Evolutionary conservation across 192 early-diverging fungal species (phyloP), one percentile per base, ranked within the genome.

Genomic region (Backusella westeae): DNA sequence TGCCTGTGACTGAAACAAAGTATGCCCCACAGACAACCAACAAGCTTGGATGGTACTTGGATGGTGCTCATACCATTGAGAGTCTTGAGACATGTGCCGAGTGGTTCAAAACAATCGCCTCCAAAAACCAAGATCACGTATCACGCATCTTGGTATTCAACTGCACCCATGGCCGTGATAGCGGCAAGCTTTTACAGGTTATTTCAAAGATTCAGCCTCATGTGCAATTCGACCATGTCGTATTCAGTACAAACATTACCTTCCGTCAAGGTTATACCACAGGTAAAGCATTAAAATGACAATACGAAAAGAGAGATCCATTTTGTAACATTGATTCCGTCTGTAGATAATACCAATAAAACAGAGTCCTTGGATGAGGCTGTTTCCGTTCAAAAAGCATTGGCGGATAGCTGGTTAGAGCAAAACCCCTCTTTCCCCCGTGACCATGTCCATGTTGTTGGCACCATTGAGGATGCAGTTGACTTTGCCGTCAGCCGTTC

Each of bases 1-100:
- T 93, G 44, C 12, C 38, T n/a, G 44, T 77, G 8, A 39, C 68
- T 46, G 67, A 78, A 10, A 83, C 82, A 6, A 83, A 83, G 26
- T 80, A 80, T 46, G 77, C 74, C 2, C 39, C 66, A 29, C 34
- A 72, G 15, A 52, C 39, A 21, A 15, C 46, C 8, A 36, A 52
- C 26, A 76, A 83, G 4, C 78, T 93, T 2, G 87, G 69, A 1
- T 98, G 94, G 93, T 92, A 89, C 81, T 83, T 97, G 67, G 98
- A 99, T 82, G 98, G 98, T 38, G 98, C 98, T 1, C 98, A 99
- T 78, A 99, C 98, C 0, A 78, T 84, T 7, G 98, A 99, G 80
- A 96, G 94, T 78, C 87, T 96, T 49, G 82, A 86, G 39, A 89
- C 74, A 19, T 91, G 90, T 72, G 84, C 81, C 2, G 84, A 85